phyloP scores from a whole-genome alignment of 2,329 filamentous ascomycete species.

The Westerdykella ornata region DNA sequence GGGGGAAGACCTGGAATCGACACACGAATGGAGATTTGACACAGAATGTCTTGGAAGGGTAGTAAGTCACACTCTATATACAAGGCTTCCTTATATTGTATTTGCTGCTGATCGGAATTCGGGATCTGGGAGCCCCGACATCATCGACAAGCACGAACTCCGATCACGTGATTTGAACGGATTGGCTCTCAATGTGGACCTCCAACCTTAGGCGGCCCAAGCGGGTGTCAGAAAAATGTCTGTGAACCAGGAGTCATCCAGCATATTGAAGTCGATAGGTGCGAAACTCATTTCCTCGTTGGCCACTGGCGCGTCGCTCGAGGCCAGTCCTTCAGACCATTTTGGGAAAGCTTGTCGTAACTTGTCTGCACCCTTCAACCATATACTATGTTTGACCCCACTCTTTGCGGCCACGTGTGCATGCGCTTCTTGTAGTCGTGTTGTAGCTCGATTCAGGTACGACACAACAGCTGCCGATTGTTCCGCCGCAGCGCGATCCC shows the following conservation, averaged over 20 bases:
- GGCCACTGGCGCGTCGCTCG: neutral
- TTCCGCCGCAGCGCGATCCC: conserved; percentile 11
- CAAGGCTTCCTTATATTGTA: too few species aligned
- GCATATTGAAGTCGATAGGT: conserved; percentile 1
- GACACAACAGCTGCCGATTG: conserved; percentile 6
- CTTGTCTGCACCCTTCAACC: neutral
- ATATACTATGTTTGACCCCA: conserved; percentile 3
- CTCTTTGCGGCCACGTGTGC: conserved; percentile 4
- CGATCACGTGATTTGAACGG: too few species aligned
- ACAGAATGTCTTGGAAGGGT: too few species aligned
- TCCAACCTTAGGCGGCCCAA: too few species aligned
- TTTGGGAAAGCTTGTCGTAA: neutral
- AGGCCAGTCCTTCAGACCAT: neutral
- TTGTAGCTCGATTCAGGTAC: conserved; percentile 5
- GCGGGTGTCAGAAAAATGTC: conserved; percentile 5
- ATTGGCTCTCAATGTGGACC: too few species aligned
- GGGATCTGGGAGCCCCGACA: too few species aligned
- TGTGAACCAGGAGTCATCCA: conserved; percentile 9
- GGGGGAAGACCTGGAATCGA: too few species aligned
- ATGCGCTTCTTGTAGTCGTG: conserved; percentile 1
- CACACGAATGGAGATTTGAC: too few species aligned
- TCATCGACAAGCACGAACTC: too few species aligned
- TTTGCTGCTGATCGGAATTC: too few species aligned
- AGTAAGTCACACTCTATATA: too few species aligned
- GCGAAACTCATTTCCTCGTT: neutral